Percentiles rank a stretch among this genome's conserved stretches.
Conservation (phyloP, 305 asterid genomes). For the Fraxinus sp. region DNA sequence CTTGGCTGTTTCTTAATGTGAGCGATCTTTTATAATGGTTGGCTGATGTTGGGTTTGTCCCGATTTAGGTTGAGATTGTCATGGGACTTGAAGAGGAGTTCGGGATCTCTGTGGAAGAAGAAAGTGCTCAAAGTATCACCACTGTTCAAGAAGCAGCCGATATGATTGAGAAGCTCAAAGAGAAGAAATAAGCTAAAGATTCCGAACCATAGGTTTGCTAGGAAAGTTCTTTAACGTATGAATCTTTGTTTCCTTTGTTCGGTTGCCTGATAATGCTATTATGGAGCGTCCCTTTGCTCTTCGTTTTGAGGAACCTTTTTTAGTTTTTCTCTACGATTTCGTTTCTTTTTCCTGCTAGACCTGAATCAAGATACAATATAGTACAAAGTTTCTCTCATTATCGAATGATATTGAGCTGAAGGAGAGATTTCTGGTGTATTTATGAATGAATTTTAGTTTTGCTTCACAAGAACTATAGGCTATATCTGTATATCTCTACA, state of each 20-base stretch:
- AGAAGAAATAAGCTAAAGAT: conserved; percentile 36
- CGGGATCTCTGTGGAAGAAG: conserved; percentile 84
- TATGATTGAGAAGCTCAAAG: conserved; percentile 69
- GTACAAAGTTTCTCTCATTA: background rate
- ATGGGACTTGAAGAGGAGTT: conserved; percentile 99
- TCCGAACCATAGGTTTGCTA: conserved; percentile 19
- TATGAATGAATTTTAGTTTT: background rate
- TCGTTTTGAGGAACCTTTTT: background rate
- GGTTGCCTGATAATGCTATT: background rate
- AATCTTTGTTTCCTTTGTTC: background rate
- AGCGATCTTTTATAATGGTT: background rate
- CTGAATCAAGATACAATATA: background rate
- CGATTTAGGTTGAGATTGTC: conserved; percentile 83
- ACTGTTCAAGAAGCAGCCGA: conserved; percentile 96
- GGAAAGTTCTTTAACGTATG: conserved; percentile 26
- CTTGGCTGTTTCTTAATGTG: background rate
- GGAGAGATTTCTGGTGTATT: background rate
- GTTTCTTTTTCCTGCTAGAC: background rate
- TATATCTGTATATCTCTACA: background rate
- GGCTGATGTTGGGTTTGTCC: background rate
- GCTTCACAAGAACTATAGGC: background rate
- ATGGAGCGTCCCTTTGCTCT: background rate
- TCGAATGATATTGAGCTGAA: background rate
- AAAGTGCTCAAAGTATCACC: conserved; percentile 77
- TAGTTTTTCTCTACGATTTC: conserved; percentile 9